Conservation (phyloP, 805 yeast genomes). For the Hanseniaspora occidentalis region DNA sequence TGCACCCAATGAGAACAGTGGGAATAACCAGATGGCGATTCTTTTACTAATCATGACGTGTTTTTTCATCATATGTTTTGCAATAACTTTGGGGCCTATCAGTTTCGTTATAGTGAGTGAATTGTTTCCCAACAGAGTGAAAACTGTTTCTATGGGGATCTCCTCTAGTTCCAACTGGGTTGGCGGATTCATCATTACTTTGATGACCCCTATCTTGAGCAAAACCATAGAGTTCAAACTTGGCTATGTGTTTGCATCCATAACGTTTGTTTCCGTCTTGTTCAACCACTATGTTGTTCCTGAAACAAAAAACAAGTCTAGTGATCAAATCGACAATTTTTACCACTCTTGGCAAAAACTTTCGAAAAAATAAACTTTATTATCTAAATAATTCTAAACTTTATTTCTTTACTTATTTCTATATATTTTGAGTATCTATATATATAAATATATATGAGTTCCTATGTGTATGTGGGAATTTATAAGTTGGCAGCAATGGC, state of each 20-base stretch:
- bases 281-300: constrained; percentile 43
- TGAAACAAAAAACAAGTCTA: constrained; percentile 35
- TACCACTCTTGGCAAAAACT: neutral
- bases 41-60: constrained; percentile 52
- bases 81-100: constrained; percentile 65
- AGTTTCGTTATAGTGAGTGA: constrained; percentile 55
- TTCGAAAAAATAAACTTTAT: neutral
- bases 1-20: constrained; percentile 17
- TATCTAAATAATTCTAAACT: neutral
- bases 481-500: constrained; percentile 43
- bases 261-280: constrained; percentile 33
- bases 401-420: neutral
- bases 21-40: constrained; percentile 35
- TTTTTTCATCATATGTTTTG: constrained; percentile 52
- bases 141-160: constrained; percentile 47
- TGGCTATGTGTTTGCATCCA: constrained; percentile 48
- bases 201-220: constrained; percentile 58
- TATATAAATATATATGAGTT: neutral
- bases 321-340: constrained; percentile 1
- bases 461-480: constrained; percentile 3
- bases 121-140: constrained; percentile 52
- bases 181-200: constrained; percentile 49
- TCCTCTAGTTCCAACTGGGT: constrained; percentile 57
- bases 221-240: constrained; percentile 46
- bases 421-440: neutral